Base-by-base conservation (phyloP, 345 rosid genomes). In the Citrus glauca region DNA sequence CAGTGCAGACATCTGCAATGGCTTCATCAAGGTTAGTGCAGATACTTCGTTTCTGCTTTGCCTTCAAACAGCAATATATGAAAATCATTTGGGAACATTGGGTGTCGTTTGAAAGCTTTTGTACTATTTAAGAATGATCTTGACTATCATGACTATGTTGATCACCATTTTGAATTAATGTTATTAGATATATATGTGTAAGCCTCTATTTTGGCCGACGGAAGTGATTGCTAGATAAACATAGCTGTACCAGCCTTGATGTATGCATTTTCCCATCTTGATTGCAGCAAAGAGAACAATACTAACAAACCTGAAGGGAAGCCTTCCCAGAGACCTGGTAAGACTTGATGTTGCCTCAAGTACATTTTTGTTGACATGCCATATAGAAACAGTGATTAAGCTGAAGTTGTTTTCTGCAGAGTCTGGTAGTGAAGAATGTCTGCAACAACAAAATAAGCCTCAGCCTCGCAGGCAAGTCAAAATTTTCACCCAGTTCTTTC, bases 21-120 rank as follows among this genome's bases (percentile, higher is more conserved):
- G 89, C 90, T 78, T 80, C 91, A 66, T 86, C 93, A 57, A 90
- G 98, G 99, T 87, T 72, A 61, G 81, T 28, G 45, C n/a, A 20
- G 69, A 66, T 8, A 33, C 10, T 16, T 37, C 65, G 55, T 45
- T 69, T 28, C 59, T 25, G 10, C 60, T 76, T 50, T 28, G 40
- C 33, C 9, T 77, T 27, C 20, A 32, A 27, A 28, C 17, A 45
- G 50, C 17, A 45, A 45, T 45, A 45, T 13, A 45, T 45, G 50
- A 45, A 45, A 45, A 45, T 45, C 50, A 45, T 45, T 66, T 62
- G 33, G 9, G 16, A 13, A 60, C 32, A 2, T 59, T n/a, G 45
- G 20, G 19, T 22, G 14, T 61, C 1, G 19, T 19, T n/a, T 75
- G n/a, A 48, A 32, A 20, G 48, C 45, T 30, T 27, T 32, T 19